Percentiles rank a stretch among this genome's conserved stretches.
Conservation (phyloP, 2,329 filamentous ascomycete genomes). For the Paecilomyces sp. region DNA sequence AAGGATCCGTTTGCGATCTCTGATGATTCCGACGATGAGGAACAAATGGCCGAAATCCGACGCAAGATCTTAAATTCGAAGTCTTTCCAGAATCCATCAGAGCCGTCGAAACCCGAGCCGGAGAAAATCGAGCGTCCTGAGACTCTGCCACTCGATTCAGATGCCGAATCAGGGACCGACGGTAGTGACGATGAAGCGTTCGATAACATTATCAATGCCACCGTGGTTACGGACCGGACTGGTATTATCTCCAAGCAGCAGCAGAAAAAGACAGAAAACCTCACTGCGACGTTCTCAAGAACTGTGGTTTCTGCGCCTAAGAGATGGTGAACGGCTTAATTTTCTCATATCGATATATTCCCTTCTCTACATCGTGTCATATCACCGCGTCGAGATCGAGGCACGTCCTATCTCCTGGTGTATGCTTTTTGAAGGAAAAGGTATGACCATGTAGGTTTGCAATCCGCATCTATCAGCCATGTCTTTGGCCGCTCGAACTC, state of each 20-base stretch:
- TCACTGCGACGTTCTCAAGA: conserved; percentile 44
- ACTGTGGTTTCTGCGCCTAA: conserved; percentile 43
- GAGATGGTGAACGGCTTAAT: conserved; percentile 27
- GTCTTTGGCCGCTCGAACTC: neutral
- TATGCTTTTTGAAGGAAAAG: too few relatives aligned
- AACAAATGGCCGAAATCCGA: conserved; percentile 87
- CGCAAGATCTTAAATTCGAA: conserved; percentile 87
- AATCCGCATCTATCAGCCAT: neutral
- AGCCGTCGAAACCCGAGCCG: conserved; percentile 47
- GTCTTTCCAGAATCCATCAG: conserved; percentile 61
- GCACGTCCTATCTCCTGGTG: too few relatives aligned
- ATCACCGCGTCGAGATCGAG: neutral
- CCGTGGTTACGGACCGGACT: conserved; percentile 77
- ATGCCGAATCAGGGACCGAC: conserved; percentile 66
- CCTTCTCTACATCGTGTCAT: neutral
- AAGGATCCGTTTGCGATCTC: conserved; percentile 70
- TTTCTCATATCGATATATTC: neutral
- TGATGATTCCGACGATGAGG: conserved; percentile 73
- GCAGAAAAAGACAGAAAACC: conserved; percentile 42
- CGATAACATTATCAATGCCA: conserved; percentile 87
- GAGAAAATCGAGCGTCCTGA: conserved; percentile 58
- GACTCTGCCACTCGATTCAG: conserved; percentile 50
- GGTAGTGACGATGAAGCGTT: conserved; percentile 64
- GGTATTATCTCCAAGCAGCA: conserved; percentile 61
- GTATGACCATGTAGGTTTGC: too few relatives aligned